phyloP scores from a whole-genome alignment of 345 rosid genomes.

The Murraya koenigii region DNA sequence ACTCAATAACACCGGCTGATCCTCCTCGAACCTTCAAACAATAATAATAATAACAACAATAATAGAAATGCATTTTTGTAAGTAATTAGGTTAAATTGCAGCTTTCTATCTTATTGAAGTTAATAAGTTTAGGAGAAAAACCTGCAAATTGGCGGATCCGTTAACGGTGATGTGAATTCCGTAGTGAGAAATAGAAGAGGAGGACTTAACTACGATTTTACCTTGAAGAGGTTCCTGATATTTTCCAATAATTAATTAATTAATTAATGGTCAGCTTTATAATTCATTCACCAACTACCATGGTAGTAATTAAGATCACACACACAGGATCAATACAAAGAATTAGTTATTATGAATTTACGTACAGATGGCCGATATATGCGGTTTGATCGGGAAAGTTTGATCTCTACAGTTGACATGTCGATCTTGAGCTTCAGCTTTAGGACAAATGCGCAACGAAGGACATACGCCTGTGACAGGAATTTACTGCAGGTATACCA shows the following conservation, averaged over 20 bases:
- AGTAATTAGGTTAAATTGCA: not conserved
- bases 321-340: not conserved
- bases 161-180: conserved; percentile 61
- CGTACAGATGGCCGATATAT: conserved; percentile 67
- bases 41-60: not conserved
- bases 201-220: conserved; percentile 62
- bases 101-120: not conserved
- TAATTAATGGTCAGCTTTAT: not conserved
- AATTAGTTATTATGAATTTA: too few relatives aligned
- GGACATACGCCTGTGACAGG: not conserved
- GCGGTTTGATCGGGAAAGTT: conserved; percentile 66
- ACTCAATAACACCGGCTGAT: conserved; percentile 83
- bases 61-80: not conserved
- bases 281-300: not conserved
- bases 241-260: not conserved
- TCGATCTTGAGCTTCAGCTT: not conserved
- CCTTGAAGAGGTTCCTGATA: conserved; percentile 71
- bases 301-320: not conserved
- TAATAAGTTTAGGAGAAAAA: conserved; percentile 11
- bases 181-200: conserved; percentile 69
- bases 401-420: conserved; percentile 46
- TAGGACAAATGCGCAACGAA: not conserved
- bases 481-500: too few relatives aligned
- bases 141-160: conserved; percentile 83
- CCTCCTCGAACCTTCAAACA: conserved; percentile 76